Conservation (phyloP, 2,329 filamentous ascomycete genomes). For the Clarireedia paspali region DNA sequence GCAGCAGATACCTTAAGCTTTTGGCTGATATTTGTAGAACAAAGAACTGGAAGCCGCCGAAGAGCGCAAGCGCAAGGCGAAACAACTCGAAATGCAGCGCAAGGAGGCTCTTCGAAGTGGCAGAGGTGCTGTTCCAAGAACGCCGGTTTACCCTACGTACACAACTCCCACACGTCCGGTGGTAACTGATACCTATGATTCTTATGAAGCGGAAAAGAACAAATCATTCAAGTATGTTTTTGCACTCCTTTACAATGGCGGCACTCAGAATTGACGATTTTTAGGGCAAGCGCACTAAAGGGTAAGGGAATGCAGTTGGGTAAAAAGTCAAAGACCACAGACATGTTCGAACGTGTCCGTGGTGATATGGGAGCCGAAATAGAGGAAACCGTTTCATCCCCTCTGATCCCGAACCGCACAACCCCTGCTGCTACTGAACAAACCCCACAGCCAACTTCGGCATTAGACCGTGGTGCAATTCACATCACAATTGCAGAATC, state of each 20-base stretch:
- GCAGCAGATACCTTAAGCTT: constrained; percentile 1
- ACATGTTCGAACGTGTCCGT: constrained; percentile 94
- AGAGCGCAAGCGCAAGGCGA: constrained; percentile 96
- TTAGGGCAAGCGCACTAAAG: constrained; percentile 58
- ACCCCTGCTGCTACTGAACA: constrained; percentile 45
- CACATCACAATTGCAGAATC: constrained; percentile 82
- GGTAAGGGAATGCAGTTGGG: constrained; percentile 98
- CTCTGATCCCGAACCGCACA: constrained; percentile 52
- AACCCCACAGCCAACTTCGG: constrained; percentile 48
- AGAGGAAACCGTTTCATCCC: constrained; percentile 56
- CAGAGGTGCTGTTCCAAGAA: constrained; percentile 58
- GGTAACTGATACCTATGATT: constrained; percentile 78
- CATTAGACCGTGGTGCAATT: constrained; percentile 73
- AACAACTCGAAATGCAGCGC: constrained; percentile 97
- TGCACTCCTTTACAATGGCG: constrained; percentile 17
- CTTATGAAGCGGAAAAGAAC: constrained; percentile 96
- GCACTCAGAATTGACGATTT: constrained; percentile 14
- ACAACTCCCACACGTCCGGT: constrained; percentile 69
- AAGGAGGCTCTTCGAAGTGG: constrained; percentile 84
- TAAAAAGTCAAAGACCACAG: constrained; percentile 96
- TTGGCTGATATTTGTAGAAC: constrained; percentile 50
- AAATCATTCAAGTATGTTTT: constrained; percentile 69
- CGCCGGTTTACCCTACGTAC: constrained; percentile 83
- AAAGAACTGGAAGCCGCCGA: constrained; percentile 98
- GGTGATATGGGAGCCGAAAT: constrained; percentile 83